These are phyloP conservation scores for Solanum chilense DNA, from an alignment of 257 asterid genomes.

Conservation along the genomic window DNA sequence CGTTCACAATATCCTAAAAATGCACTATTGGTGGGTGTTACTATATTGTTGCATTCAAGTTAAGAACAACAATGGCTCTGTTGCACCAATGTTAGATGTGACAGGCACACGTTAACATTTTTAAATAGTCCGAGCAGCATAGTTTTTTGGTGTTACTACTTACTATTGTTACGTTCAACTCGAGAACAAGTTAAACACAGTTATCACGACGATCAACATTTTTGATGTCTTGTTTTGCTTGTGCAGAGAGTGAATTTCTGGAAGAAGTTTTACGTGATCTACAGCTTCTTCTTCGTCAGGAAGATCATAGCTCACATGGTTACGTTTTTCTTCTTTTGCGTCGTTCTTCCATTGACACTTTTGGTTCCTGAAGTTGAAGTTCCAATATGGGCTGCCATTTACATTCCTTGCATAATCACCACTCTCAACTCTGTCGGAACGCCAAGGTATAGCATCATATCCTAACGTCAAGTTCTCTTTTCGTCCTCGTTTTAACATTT, in stretches of 20 bases:
- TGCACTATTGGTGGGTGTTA: not conserved
- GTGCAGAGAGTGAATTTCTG: conserved; percentile 68
- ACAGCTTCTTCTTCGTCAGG: conserved; percentile 97
- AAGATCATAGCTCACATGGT: conserved; percentile 89
- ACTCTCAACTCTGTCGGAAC: conserved; percentile 85
- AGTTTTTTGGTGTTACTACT: not conserved
- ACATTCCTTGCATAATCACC: conserved; percentile 84
- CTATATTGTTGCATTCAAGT: not conserved
- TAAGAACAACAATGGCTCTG: not conserved
- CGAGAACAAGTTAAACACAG: not conserved
- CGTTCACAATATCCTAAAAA: not conserved
- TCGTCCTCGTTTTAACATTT: not conserved
- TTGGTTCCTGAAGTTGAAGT: conserved; percentile 44
- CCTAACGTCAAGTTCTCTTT: not conserved
- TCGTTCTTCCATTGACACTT: conserved; percentile 36
- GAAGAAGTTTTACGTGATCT: conserved; percentile 89
- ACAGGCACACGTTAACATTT: not conserved
- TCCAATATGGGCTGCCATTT: conserved; percentile 78
- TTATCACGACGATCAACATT: not conserved
- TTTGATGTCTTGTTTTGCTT: not conserved
- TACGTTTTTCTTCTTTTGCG: conserved; percentile 56
- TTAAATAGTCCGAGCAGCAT: not conserved
- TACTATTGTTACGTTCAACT: not conserved
- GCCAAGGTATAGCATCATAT: conserved; percentile 42
- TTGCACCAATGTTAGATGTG: not conserved